Conservation (phyloP, 176 grass and related monocot genomes). For the Hordeum vulgare region MorexV3_pseudomolecules_assembly NC_058524.1:105679100-105679599, state of each 20-base stretch:
- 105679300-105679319: constrained; percentile 94
- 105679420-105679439: constrained; percentile 80
- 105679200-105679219: constrained; percentile 25
- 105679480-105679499: constrained; percentile 92
- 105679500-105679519: constrained; percentile 27
- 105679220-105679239: constrained; percentile 47
- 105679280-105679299: constrained; percentile 99
- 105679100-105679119: neutral
- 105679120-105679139: neutral
- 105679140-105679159: neutral
- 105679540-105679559: neutral
- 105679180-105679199: neutral
- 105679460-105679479: constrained; percentile 99
- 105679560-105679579: neutral
- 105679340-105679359: constrained; percentile 62
- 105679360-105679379: neutral
- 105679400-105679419: neutral
- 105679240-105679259: constrained; percentile 81
- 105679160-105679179: constrained; percentile 3
- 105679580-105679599: neutral
- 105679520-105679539: neutral
- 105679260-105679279: constrained; percentile 97
- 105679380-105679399: neutral
- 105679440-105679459: constrained; percentile 97
- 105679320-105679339: constrained; percentile 97